phyloP scores from a whole-genome alignment of 2,329 filamentous ascomycete species.

The Pseudogymnoascus sp. region DNA sequence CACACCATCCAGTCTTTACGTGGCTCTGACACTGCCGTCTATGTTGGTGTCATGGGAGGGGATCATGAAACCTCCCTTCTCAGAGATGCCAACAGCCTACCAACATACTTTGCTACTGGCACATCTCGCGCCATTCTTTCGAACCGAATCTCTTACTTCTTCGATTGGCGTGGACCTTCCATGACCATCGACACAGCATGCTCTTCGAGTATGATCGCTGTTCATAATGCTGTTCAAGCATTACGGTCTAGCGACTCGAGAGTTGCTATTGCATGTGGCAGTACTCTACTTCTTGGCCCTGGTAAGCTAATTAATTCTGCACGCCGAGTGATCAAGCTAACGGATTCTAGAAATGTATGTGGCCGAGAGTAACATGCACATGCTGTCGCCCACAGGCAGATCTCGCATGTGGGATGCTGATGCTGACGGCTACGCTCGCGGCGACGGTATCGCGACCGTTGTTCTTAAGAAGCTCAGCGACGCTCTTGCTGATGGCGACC shows the following conservation, averaged over 20 bases:
- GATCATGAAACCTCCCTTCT: conserved; percentile 15
- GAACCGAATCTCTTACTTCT: conserved; percentile 38
- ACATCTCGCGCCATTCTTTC: conserved; percentile 29
- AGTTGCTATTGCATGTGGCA: conserved; percentile 21
- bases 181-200: conserved; percentile 37
- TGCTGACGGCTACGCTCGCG: conserved; percentile 20
- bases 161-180: conserved; percentile 32
- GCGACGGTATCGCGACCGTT: conserved; percentile 45
- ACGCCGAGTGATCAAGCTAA: background rate
- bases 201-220: conserved; percentile 31
- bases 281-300: conserved; percentile 19
- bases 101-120: conserved; percentile 31
- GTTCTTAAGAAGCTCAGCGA: conserved; percentile 53
- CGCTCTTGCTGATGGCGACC: conserved; percentile 51
- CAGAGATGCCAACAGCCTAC: conserved; percentile 29
- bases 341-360: conserved; percentile 1
- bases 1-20: conserved; percentile 14
- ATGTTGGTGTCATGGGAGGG: background rate
- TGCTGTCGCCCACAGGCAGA: conserved; percentile 23
- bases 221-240: conserved; percentile 26
- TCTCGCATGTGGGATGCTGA: conserved; percentile 35
- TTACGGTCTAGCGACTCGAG: conserved; percentile 12
- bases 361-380: conserved; percentile 30
- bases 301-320: conserved; percentile 21
- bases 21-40: background rate